Percentiles rank a stretch among this genome's conserved stretches.
Evolutionary conservation across 495 filamentous ascomycete species (phyloP).

Genomic region (Lasiosphaeris hirsuta): DNA sequence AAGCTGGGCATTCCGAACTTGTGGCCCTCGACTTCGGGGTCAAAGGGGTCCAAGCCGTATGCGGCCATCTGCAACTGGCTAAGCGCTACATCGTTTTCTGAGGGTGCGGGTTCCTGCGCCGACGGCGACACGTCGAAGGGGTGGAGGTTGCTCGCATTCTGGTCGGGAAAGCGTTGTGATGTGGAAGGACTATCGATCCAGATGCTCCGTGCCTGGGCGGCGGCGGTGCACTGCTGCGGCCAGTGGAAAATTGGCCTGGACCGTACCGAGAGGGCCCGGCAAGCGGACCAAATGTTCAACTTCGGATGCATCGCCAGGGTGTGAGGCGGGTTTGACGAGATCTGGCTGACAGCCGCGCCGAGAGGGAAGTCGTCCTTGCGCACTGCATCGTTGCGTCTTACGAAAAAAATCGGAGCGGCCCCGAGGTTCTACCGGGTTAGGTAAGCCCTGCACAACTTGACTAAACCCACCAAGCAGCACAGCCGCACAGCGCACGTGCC

Average conservation of each 20-base stretch:
- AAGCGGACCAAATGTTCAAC: slow-evolving; percentile 42
- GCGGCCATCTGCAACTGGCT: slow-evolving; percentile 32
- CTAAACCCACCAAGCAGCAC: no score
- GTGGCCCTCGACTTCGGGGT: slow-evolving; percentile 49
- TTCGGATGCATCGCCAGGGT: slow-evolving; percentile 46
- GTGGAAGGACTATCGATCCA: slow-evolving; percentile 12
- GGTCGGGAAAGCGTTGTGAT: slow-evolving; percentile 8
- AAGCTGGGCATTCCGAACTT: slow-evolving; percentile 72
- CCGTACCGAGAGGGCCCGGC: slow-evolving; percentile 45
- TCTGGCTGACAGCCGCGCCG: neutral
- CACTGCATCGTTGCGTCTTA: neutral
- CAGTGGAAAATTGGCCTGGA: slow-evolving; percentile 40
- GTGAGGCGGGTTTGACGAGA: slow-evolving; percentile 4
- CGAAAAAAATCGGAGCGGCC: neutral
- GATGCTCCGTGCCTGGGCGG: slow-evolving; percentile 49
- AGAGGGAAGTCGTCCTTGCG: neutral
- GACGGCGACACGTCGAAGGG: neutral
- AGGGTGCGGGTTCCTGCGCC: slow-evolving; percentile 27
- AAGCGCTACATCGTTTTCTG: slow-evolving; percentile 36
- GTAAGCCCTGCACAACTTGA: no score
- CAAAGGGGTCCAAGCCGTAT: slow-evolving; percentile 29
- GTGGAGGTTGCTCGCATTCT: neutral
- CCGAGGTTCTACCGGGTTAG: slow-evolving; percentile 1
- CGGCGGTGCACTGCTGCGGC: slow-evolving; percentile 65
- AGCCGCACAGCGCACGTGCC: no score